A percentile compares a stretch with the other conserved stretches of the same genome.
phyloP scores from a whole-genome alignment of 1,139 yeast genomes.

The Candida anutae region DNA sequence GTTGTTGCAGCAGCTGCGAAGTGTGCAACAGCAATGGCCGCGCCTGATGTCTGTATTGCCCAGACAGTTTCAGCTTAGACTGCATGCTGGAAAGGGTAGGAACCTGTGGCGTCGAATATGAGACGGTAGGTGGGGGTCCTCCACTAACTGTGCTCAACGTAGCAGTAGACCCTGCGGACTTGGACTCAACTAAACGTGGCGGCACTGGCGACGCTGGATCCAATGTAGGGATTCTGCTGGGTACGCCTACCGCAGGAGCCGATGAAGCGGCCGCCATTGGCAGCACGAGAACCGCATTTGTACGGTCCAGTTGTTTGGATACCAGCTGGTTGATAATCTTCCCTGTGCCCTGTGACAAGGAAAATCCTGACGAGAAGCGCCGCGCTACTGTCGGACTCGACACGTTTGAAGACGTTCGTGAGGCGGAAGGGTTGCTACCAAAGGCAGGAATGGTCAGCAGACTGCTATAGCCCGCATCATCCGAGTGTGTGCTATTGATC shows the following conservation, averaged over 20 bases:
- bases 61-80: slow-evolving; percentile 1
- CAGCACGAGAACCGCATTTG: slow-evolving; percentile 6
- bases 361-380: slow-evolving; percentile 32
- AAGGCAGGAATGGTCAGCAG: slow-evolving; percentile 10
- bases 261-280: not conserved
- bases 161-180: slow-evolving; percentile 16
- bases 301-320: slow-evolving; percentile 12
- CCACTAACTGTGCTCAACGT: slow-evolving; percentile 6
- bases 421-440: slow-evolving; percentile 4
- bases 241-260: not conserved
- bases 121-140: too few relatives aligned
- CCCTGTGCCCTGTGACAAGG: slow-evolving; percentile 37
- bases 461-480: slow-evolving; percentile 7
- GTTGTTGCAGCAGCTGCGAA: slow-evolving; percentile 10
- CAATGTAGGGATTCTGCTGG: too few relatives aligned
- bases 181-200: slow-evolving; percentile 22
- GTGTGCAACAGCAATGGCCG: too few relatives aligned
- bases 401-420: slow-evolving; percentile 5
- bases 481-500: slow-evolving; percentile 12
- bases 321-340: slow-evolving; percentile 27
- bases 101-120: too few relatives aligned
- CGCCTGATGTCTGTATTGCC: not conserved
- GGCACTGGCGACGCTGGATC: too few relatives aligned
- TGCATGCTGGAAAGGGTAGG: too few relatives aligned
- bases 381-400: slow-evolving; percentile 37